These are phyloP conservation scores for Mitragyna speciosa DNA, from an alignment of 257 asterid species.

Conservation along the genomic window DNA sequence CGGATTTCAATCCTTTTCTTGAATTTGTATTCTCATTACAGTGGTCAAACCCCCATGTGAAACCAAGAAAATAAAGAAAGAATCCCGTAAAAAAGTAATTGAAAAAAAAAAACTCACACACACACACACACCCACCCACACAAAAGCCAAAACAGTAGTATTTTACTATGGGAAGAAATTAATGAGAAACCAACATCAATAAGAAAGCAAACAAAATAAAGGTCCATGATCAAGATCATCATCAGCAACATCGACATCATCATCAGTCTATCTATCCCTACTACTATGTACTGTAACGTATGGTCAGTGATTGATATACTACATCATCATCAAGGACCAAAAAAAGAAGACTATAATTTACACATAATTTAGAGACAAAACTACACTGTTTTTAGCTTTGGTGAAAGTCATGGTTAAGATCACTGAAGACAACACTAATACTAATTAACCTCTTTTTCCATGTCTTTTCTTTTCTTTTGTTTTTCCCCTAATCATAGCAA, in stretches of 20 bases:
- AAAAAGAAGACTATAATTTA: constrained; percentile 48
- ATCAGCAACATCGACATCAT: neutral
- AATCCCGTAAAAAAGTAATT: neutral
- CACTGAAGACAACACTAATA: constrained; percentile 18
- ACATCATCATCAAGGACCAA: constrained; percentile 17
- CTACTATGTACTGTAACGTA: neutral
- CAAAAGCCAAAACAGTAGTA: constrained; percentile 4
- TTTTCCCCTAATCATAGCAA: neutral
- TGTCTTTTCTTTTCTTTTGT: neutral
- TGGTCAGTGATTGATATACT: constrained; percentile 7
- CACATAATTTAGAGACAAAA: constrained; percentile 47
- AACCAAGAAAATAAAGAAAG: neutral
- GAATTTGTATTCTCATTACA: constrained; percentile 19
- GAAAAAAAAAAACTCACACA: too few relatives aligned
- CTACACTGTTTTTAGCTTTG: constrained; percentile 23
- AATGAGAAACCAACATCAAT: constrained; percentile 3
- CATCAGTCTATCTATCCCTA: constrained; percentile 5
- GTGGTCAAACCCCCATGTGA: constrained; percentile 29
- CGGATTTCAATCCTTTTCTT: neutral
- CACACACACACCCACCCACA: too few relatives aligned
- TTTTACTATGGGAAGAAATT: constrained; percentile 6
- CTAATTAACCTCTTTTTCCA: constrained; percentile 1
- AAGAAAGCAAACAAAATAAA: constrained; percentile 23
- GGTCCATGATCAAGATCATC: constrained; percentile 18
- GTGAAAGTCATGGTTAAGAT: constrained; percentile 39